These are phyloP conservation scores for Rhododendron kiyosumense DNA, from an alignment of 148 eudicot species.

Conservation along the genomic window DNA sequence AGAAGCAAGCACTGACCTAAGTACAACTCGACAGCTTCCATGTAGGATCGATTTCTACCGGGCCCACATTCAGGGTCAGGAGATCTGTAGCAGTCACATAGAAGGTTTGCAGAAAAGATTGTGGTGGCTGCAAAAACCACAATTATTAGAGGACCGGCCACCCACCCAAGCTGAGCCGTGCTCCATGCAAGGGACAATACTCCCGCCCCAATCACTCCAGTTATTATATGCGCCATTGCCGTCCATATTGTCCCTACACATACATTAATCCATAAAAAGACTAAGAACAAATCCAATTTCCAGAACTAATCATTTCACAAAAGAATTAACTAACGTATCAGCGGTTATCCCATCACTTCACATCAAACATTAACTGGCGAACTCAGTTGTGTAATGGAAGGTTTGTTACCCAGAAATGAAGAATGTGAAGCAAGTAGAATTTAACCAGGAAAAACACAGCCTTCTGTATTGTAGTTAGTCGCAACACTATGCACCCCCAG, in stretches of 20 bases:
- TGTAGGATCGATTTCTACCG: slow-evolving; percentile 29
- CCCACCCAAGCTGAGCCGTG: slow-evolving; percentile 51
- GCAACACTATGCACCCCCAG: not conserved
- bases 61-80: slow-evolving; percentile 37
- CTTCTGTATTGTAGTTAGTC: not conserved
- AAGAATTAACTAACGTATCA: not conserved
- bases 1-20: slow-evolving; percentile 27
- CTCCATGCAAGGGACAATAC: slow-evolving; percentile 55
- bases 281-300: not conserved
- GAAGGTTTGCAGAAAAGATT: slow-evolving; percentile 30
- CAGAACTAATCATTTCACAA: not conserved
- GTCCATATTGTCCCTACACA: slow-evolving; percentile 47
- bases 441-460: not conserved
- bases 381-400: not conserved
- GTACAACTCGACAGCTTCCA: slow-evolving; percentile 34
- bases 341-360: not conserved
- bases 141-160: slow-evolving; percentile 46
- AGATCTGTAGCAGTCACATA: slow-evolving; percentile 38
- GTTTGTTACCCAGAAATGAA: not conserved
- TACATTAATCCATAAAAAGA: not conserved
- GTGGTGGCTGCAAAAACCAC: slow-evolving; percentile 31
- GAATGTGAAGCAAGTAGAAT: not conserved
- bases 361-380: not conserved
- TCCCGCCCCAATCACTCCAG: slow-evolving; percentile 53
- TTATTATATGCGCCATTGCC: slow-evolving; percentile 52